These are phyloP conservation scores for Cucurbita moschata DNA, from an alignment of 306 rosid species.

Conservation along the genomic window DNA sequence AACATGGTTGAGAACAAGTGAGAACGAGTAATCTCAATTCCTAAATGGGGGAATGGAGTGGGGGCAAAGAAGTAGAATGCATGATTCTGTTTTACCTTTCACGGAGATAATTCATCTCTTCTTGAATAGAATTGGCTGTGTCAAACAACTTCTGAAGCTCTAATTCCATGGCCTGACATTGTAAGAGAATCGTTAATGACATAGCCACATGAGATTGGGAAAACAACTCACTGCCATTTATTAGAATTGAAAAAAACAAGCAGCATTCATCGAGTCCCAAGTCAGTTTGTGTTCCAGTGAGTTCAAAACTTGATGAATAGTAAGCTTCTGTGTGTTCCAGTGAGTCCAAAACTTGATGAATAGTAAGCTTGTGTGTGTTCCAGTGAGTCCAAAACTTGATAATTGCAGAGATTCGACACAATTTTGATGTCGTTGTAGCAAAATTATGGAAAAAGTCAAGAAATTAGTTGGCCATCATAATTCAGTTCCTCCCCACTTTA, in stretches of 20 bases:
- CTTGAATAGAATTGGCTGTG: slow-evolving; percentile 53
- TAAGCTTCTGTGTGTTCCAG: not conserved
- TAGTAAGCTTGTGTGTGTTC: not conserved
- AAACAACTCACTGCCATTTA: not conserved
- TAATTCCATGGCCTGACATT: slow-evolving; percentile 61
- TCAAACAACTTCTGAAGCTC: slow-evolving; percentile 70
- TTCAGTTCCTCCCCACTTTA: not conserved
- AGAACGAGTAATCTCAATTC: not conserved
- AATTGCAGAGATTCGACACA: not conserved
- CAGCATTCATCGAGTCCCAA: not conserved
- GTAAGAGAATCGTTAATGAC: slow-evolving; percentile 1
- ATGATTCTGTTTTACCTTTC: slow-evolving; percentile 33
- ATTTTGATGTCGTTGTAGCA: not conserved
- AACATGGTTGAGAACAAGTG: not conserved
- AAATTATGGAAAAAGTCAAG: not conserved
- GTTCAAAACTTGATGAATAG: too few relatives aligned
- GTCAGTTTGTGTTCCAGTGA: not conserved
- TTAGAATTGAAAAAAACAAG: not conserved
- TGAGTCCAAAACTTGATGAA: not conserved
- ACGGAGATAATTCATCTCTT: slow-evolving; percentile 75
- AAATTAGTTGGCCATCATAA: not conserved
- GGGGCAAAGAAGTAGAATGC: not conserved
- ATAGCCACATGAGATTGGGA: not conserved
- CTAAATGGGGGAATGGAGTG: not conserved
- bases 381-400: not conserved